Evolutionary conservation across 768 basidiomycete species (phyloP).

Genomic region (Naganishia vaughanmartiniae): DNA sequence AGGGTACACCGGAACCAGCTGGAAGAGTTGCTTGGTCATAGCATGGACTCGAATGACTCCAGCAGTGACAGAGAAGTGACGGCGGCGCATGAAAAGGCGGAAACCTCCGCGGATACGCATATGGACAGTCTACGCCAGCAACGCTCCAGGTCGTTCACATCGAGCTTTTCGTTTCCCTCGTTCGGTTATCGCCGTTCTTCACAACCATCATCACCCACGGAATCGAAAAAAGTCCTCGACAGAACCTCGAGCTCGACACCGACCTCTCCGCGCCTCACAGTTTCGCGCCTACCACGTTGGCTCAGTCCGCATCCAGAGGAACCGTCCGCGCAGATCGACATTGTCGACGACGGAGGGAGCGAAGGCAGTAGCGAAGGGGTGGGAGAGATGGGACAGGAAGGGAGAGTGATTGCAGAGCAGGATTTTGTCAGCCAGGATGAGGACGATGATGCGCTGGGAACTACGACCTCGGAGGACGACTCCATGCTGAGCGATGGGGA

Average conservation of each 20-base stretch:
- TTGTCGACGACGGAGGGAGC: background rate
- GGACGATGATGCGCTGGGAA: slow-evolving; percentile 11
- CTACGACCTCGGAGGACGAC: slow-evolving; percentile 21
- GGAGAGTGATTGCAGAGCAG: background rate
- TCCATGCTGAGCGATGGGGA: slow-evolving; percentile 18
- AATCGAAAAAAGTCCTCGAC: background rate
- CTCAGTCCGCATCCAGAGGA: slow-evolving; percentile 22
- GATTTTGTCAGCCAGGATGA: slow-evolving; percentile 13
- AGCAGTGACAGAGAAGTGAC: slow-evolving; percentile 9
- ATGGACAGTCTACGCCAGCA: background rate
- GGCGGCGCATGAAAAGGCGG: no score
- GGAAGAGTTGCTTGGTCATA: slow-evolving; percentile 11
- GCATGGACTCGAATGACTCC: slow-evolving; percentile 13
- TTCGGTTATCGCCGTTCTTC: slow-evolving; percentile 12
- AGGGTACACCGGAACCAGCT: slow-evolving; percentile 10
- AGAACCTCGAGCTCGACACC: background rate
- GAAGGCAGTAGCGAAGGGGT: background rate
- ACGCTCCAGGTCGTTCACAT: slow-evolving; percentile 1
- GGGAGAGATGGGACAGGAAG: slow-evolving; percentile 16
- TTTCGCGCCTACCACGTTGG: slow-evolving; percentile 15
- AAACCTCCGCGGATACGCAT: background rate
- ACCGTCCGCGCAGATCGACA: background rate
- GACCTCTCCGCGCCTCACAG: background rate
- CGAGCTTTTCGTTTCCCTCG: slow-evolving; percentile 11
- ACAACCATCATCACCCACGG: slow-evolving; percentile 11